Evolutionary conservation across 306 rosid species (phyloP), one percentile per base, ranked within the genome.

Genomic region (Elaeagnus macrophylla): DNA sequence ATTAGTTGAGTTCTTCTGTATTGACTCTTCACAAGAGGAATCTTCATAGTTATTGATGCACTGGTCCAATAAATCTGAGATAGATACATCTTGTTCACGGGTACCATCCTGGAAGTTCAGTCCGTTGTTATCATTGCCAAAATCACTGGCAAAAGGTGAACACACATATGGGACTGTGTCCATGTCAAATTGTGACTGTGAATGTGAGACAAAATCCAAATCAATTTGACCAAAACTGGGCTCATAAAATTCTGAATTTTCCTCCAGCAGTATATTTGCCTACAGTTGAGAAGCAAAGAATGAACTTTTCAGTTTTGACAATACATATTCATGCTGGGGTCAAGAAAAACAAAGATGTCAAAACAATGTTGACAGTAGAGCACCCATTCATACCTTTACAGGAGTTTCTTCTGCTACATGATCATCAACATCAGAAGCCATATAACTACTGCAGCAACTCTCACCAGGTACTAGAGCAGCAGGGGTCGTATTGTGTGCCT

Each of bases 361-460:
- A 54, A 7, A 8, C 19, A 17, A 12, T 18, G 5, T 25, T 39
- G 39, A 1, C 46, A 13, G 6, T 38, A 7, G 8, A 37, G 35
- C 9, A 36, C 43, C 32, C 61, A 57, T 58, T 37, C 32, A 3
- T 25, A 75, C 81, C 57, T 54, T 57, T 17, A 38, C 9, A 39
- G 63, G 59, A 49, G 55, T 45, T 49, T 60, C 81, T 43, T 62
- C 71, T 13, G 42, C 12, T 37, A 37, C 66, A 39, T 39, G 70
- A 12, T 67, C 74, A 50, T 76, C 81, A 59, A 63, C 42, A 41
- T 76, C 81, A 51, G 77, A 76, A 5, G 65, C 57, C 71, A 71
- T 46, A 63, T 5, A 53, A 66, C 77, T 58, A 46, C 50, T 62
- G 48, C 37, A 50, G 56, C 46, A 42, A 32, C 70, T 70, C 17